phyloP scores from a whole-genome alignment of 2,329 filamentous ascomycete genomes.

The Cercospora zeae-maydis region DNA sequence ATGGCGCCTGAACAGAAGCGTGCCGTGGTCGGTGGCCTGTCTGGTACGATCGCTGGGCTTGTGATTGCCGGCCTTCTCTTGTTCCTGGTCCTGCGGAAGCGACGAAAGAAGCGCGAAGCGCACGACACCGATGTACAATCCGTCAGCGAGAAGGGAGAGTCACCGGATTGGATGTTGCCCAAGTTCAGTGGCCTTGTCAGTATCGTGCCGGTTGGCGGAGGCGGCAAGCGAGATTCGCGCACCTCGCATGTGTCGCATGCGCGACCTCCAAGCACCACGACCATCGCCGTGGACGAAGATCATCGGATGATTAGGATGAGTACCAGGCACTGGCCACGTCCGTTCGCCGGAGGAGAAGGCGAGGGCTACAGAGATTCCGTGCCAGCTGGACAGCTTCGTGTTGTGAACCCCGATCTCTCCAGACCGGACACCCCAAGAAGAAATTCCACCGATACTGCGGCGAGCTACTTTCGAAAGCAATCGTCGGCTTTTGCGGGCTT shows the following conservation, averaged over 20 bases:
- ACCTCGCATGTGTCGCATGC: conserved; percentile 17
- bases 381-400: conserved; percentile 30
- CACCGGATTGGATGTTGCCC: conserved; percentile 9
- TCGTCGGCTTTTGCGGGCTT: conserved; percentile 25
- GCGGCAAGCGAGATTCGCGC: conserved; percentile 9
- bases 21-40: conserved; percentile 33
- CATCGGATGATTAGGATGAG: conserved; percentile 36
- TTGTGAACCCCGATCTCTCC: conserved; percentile 35
- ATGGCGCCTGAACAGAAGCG: conserved; percentile 20
- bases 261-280: conserved; percentile 18
- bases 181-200: conserved; percentile 5
- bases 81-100: conserved; percentile 27
- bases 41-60: conserved; percentile 33
- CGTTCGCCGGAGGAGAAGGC: conserved; percentile 32
- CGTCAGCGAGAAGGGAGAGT: conserved; percentile 13
- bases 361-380: conserved; percentile 34
- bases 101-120: conserved; percentile 20
- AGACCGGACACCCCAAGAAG: conserved; percentile 23
- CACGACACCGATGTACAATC: conserved; percentile 10
- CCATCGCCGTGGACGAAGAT: conserved; percentile 33
- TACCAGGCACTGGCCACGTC: conserved; percentile 34
- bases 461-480: conserved; percentile 24
- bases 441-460: conserved; percentile 18
- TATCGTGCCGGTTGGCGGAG: conserved; percentile 8
- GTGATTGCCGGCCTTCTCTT: conserved; percentile 31